A percentile compares a stretch with the other conserved stretches of the same genome.
These are phyloP conservation scores for Trapa bicornis DNA, from an alignment of 345 rosid species.

Conservation along the genomic window DNA sequence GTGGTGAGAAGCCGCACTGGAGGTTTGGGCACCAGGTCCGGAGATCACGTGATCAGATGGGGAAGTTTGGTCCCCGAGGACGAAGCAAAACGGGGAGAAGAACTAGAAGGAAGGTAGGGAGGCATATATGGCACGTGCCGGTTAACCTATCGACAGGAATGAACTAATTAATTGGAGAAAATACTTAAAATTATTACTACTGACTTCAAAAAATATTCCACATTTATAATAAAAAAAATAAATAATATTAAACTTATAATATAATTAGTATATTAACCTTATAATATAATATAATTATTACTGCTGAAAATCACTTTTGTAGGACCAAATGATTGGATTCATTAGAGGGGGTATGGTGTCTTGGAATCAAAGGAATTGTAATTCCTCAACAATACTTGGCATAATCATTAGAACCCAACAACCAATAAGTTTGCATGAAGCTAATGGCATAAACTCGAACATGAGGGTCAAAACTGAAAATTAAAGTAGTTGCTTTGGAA, in stretches of 20 bases:
- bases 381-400: background rate
- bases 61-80: background rate
- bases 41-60: slow-evolving; percentile 11
- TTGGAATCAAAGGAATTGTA: background rate
- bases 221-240: too few species aligned
- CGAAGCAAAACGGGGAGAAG: background rate
- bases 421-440: background rate
- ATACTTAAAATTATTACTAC: too few species aligned
- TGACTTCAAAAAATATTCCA: too few species aligned
- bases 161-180: too few species aligned
- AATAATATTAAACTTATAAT: too few species aligned
- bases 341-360: background rate
- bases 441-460: too few species aligned
- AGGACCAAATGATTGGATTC: too few species aligned
- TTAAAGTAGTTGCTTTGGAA: background rate
- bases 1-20: slow-evolving; percentile 5
- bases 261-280: too few species aligned
- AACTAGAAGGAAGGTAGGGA: background rate
- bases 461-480: background rate
- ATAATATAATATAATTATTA: too few species aligned
- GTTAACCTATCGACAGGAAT: background rate
- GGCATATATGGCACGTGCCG: background rate
- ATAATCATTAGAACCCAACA: background rate
- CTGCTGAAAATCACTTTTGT: too few species aligned
- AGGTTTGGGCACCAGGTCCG: slow-evolving; percentile 8